Conservation (phyloP, 805 yeast genomes). For the Tetrapisispora iriomotensis region DNA sequence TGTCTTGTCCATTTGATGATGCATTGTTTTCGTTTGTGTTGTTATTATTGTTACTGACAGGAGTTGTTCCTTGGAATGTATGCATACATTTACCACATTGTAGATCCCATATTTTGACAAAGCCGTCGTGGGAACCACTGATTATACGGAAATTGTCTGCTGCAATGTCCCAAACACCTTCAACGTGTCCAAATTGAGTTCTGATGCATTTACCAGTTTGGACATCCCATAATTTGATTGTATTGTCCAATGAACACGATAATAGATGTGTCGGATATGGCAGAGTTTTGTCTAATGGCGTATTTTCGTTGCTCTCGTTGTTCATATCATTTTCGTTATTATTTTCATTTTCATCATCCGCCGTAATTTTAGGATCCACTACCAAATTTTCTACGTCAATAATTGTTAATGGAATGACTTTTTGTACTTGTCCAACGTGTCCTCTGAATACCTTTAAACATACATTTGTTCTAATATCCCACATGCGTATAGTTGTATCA, state of each 20-base stretch:
- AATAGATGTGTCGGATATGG: constrained; percentile 71
- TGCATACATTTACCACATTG: constrained; percentile 92
- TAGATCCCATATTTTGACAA: constrained; percentile 91
- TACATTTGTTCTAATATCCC: constrained; percentile 78
- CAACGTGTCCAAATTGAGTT: constrained; percentile 95
- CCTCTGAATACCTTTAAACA: constrained; percentile 75
- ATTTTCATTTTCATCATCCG: constrained; percentile 7
- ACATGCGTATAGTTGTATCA: constrained; percentile 86
- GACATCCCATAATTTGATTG: constrained; percentile 88
- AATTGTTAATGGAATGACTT: constrained; percentile 75
- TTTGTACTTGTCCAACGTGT: constrained; percentile 90
- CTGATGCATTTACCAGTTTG: constrained; percentile 78
- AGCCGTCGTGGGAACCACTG: constrained; percentile 88
- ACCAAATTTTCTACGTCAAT: constrained; percentile 50
- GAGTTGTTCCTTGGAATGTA: constrained; percentile 58
- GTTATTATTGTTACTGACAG: constrained; percentile 4
- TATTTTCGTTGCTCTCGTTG: constrained; percentile 4
- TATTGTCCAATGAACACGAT: constrained; percentile 84
- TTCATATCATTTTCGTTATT: constrained; percentile 10
- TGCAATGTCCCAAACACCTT: constrained; percentile 95
- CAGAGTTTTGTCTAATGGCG: constrained; percentile 18
- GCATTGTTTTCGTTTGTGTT: not conserved
- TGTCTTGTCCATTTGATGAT: not conserved
- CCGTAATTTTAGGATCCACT: constrained; percentile 30
- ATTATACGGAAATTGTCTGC: constrained; percentile 93